phyloP scores from a whole-genome alignment of 805 yeast species.

The Saturnispora diversa region DNA sequence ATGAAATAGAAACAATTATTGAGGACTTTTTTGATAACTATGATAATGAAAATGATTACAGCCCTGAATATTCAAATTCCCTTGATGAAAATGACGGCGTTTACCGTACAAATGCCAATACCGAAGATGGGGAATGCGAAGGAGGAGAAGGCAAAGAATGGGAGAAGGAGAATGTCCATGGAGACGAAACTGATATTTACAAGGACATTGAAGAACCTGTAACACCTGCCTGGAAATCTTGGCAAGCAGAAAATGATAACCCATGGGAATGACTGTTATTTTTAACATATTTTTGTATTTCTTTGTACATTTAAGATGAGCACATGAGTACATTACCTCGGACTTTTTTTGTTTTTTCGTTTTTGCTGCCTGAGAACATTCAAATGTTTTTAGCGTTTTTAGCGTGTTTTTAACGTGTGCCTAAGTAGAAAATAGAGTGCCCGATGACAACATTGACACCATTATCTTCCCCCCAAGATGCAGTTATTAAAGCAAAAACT shows the following conservation, averaged over 20 bases:
- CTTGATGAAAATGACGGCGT: background rate
- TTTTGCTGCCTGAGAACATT: background rate
- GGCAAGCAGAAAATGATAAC: slow-evolving; percentile 48
- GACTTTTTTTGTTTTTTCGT: background rate
- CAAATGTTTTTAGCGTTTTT: too few species aligned
- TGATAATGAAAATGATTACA: slow-evolving; percentile 11
- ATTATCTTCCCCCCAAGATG: background rate
- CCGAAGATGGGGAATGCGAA: background rate
- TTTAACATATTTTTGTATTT: background rate
- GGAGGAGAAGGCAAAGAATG: background rate
- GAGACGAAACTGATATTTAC: slow-evolving; percentile 9
- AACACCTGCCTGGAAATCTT: slow-evolving; percentile 34
- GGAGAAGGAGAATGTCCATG: slow-evolving; percentile 13
- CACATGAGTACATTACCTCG: slow-evolving; percentile 1
- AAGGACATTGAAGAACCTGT: slow-evolving; percentile 36
- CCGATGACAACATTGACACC: slow-evolving; percentile 2
- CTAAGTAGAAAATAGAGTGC: background rate
- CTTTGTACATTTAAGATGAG: background rate
- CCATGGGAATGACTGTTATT: slow-evolving; percentile 45
- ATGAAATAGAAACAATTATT: slow-evolving; percentile 60
- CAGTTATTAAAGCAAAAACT: background rate
- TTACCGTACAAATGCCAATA: slow-evolving; percentile 6
- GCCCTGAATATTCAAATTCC: slow-evolving; percentile 2
- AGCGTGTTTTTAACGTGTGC: background rate
- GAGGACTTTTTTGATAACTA: slow-evolving; percentile 31